Percentiles rank a stretch among this genome's conserved stretches.
Conservation (phyloP, 306 rosid genomes). For the Quercus variabilis region DNA sequence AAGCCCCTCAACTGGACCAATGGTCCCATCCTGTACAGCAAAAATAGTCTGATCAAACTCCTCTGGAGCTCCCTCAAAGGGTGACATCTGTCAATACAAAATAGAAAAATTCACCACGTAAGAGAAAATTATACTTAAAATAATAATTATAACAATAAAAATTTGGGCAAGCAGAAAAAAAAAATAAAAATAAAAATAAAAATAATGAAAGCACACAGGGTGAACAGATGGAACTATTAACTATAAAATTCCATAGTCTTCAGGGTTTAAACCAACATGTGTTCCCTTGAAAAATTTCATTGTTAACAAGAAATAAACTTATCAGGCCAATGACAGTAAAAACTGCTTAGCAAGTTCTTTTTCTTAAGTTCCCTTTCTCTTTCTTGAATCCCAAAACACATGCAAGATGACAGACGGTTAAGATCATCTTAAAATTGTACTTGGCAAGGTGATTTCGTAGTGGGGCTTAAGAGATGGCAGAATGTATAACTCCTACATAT, state of each 20-base stretch:
- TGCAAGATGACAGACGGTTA: constrained; percentile 6
- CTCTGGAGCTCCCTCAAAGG: constrained; percentile 77
- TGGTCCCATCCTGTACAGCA: constrained; percentile 44
- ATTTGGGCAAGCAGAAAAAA: background rate
- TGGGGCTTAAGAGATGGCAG: background rate
- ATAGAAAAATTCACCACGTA: constrained; percentile 21
- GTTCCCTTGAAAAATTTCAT: background rate
- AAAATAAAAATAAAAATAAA: background rate
- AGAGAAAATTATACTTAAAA: constrained; percentile 7
- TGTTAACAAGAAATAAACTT: background rate
- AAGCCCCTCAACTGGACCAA: constrained; percentile 63
- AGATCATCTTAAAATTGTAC: background rate
- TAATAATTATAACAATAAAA: background rate
- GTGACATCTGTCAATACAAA: constrained; percentile 60
- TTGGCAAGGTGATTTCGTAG: background rate
- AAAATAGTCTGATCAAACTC: constrained; percentile 96
- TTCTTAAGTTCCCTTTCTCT: background rate
- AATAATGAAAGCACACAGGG: background rate
- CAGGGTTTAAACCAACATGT: background rate
- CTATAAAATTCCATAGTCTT: background rate
- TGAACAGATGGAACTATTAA: background rate
- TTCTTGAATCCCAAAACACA: background rate
- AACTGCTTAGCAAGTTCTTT: background rate
- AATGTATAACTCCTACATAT: background rate
- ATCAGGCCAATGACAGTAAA: background rate